phyloP scores from a whole-genome alignment of 441 rosid genomes.

The Eruca vesicaria region DNA sequence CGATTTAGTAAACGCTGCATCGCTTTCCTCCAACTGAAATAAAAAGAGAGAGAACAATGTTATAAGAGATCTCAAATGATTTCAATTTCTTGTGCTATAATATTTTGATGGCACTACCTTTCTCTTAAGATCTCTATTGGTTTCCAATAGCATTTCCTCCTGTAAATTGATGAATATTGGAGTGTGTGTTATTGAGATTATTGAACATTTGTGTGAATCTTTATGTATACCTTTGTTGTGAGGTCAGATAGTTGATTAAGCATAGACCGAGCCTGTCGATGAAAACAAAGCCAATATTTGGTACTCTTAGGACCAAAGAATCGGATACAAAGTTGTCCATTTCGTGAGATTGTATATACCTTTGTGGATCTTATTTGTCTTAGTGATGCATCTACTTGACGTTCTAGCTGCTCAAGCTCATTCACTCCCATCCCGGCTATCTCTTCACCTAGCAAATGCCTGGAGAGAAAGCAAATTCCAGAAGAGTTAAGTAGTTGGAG shows the following conservation, averaged over 20 bases:
- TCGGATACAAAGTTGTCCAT: neutral
- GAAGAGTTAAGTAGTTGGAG: neutral
- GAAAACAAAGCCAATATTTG: constrained; percentile 10
- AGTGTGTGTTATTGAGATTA: neutral
- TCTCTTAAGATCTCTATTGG: constrained; percentile 44
- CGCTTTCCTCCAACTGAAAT: constrained; percentile 52
- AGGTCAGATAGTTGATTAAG: constrained; percentile 52
- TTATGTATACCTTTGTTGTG: constrained; percentile 44
- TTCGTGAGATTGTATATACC: constrained; percentile 34
- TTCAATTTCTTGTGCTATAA: neutral
- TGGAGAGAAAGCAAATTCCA: constrained; percentile 16
- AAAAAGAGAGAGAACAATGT: neutral
- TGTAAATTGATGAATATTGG: constrained; percentile 27
- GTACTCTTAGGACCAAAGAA: neutral
- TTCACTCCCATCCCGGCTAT: constrained; percentile 43
- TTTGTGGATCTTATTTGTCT: constrained; percentile 53
- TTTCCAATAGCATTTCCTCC: constrained; percentile 52
- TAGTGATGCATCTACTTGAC: constrained; percentile 51
- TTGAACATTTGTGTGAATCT: neutral
- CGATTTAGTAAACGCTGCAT: constrained; percentile 30
- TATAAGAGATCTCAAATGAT: neutral
- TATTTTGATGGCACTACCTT: constrained; percentile 39
- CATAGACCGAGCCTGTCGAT: constrained; percentile 43
- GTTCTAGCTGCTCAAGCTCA: constrained; percentile 59
- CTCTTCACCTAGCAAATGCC: constrained; percentile 62